Base-by-base conservation (phyloP, 179 eudicot genomes). In the Beta corolliflora region DNA sequence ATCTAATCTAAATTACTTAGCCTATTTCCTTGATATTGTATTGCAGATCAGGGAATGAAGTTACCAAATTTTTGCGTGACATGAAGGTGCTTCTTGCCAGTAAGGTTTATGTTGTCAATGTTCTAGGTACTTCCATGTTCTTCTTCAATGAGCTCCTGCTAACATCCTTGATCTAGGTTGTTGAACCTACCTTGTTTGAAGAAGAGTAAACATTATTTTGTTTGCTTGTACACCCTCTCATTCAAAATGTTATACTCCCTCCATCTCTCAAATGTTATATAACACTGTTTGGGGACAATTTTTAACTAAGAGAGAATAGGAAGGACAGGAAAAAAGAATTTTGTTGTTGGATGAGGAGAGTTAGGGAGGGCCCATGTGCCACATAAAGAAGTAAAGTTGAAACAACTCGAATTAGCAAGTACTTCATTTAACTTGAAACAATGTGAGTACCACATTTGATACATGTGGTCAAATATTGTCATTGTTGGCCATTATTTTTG, bases 31-130 rank as follows among this genome's bases (percentile, higher is more conserved):
- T 76, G 58, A 55, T 77, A 58, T 36, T 78, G 21, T 84, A 10
- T 83, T 78, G 79, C 91, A 93, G 97, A 76, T 81, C 89, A 66
- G 81, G 73, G 31, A 87, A 87, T 77, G 90, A 77, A 48, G 31
- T 90, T 56, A 83, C 85, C 76, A 88, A 89, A 80, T 91, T 93
- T 85, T 73, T 79, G 70, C 82, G 83, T 72, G 99, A 96, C 79
- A 78, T 96, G 89, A 94, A 94, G 86, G 86, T 80, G 80, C 92
- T 96, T 84, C 87, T 89, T 82, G 74, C 59, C 21, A 91, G 94
- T 1, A 94, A 85, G 81, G 91, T 93, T 81, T 96, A 85, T 84
- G 91, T 88, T 63, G 91, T 94, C 76, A 96, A 94, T 85, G 91
- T 90, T 88, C 86, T 96, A 86, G 99, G 99, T 95, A 92, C 65